Evolutionary conservation across 2,329 filamentous ascomycete species (phyloP).

Genomic region (Xylaria sp.): DNA sequence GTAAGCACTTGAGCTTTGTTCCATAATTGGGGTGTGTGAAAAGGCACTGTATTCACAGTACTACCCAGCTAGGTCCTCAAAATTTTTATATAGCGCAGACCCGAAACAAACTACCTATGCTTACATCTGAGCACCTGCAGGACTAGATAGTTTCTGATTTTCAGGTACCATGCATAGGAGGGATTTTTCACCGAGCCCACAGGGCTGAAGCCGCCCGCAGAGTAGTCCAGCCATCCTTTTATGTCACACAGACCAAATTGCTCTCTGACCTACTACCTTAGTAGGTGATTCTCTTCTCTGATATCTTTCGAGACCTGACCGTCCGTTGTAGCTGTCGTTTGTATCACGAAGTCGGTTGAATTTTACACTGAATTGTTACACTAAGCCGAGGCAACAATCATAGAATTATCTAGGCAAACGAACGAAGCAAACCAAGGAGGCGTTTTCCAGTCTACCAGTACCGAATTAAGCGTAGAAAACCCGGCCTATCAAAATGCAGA

Average conservation of each 20-base stretch:
- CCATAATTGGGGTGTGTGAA: not conserved
- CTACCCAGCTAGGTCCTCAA: too few relatives aligned
- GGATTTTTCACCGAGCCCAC: constrained; percentile 9
- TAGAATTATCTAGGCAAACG: constrained; percentile 6
- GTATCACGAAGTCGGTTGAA: constrained; percentile 3
- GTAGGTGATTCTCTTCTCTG: not conserved
- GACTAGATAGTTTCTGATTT: not conserved
- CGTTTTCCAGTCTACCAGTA: not conserved
- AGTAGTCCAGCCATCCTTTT: constrained; percentile 12
- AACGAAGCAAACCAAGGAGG: constrained; percentile 2
- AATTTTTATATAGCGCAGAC: not conserved
- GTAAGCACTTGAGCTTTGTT: not conserved
- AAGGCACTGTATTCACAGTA: not conserved
- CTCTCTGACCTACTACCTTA: not conserved
- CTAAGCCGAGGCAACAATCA: constrained; percentile 6
- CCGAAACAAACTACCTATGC: constrained; percentile 19
- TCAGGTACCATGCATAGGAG: not conserved
- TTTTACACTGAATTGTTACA: constrained; percentile 3
- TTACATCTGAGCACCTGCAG: not conserved
- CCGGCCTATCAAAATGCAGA: constrained; percentile 13
- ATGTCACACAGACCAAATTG: not conserved
- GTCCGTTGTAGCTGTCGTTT: not conserved
- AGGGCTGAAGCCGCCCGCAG: constrained; percentile 26
- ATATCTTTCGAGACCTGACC: not conserved
- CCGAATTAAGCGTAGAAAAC: not conserved